phyloP scores from a whole-genome alignment of 169 alveolate genomes.

The Toxoplasma gondii region DNA sequence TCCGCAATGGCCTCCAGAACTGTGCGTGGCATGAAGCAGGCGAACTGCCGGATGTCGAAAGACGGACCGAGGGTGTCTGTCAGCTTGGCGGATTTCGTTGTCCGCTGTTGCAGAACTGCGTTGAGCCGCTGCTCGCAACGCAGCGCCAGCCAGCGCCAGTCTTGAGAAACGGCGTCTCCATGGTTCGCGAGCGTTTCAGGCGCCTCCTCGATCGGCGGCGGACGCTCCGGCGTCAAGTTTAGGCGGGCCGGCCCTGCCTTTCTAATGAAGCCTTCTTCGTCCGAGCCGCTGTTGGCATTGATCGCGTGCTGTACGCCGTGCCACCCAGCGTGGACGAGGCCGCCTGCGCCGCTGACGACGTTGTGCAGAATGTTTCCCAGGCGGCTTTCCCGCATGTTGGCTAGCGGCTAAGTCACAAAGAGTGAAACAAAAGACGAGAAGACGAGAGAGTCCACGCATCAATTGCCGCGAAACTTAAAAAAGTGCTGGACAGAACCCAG shows the following conservation, averaged over 20 bases:
- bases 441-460: too few relatives aligned
- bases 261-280: neutral
- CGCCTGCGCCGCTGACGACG: conserved; percentile 33
- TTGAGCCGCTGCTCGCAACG: conserved; percentile 77
- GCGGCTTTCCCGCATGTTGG: neutral
- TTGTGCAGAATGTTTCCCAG: conserved; percentile 27
- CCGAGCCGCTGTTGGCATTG: neutral
- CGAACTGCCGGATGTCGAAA: conserved; percentile 75
- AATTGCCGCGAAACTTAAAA: too few relatives aligned
- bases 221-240: conserved; percentile 54
- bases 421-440: neutral
- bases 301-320: conserved; percentile 26
- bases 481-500: too few relatives aligned
- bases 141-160: conserved; percentile 81
- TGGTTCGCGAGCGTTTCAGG: conserved; percentile 47
- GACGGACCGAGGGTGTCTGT: conserved; percentile 67
- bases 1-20: conserved; percentile 83
- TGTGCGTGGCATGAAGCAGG: conserved; percentile 82
- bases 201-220: conserved; percentile 62
- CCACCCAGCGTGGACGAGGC: conserved; percentile 25
- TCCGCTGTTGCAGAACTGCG: conserved; percentile 68
- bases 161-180: conserved; percentile 76
- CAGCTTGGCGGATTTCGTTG: conserved; percentile 65
- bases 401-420: neutral
- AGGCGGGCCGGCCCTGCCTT: conserved; percentile 1